Evolutionary conservation across 176 grass and related monocot genomes (phyloP).

Genomic region (Puccinellia tenuiflora): DNA sequence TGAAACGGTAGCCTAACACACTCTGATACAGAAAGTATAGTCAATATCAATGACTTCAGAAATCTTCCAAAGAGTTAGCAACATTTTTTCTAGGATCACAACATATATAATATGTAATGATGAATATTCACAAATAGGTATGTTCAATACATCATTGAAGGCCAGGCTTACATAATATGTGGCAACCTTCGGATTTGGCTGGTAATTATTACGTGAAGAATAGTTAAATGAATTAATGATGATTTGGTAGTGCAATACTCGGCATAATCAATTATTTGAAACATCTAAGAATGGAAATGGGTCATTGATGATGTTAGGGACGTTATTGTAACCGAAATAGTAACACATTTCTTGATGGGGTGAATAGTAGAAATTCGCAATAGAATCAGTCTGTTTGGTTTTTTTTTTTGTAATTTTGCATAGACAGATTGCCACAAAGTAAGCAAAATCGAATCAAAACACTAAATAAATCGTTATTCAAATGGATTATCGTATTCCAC

Average conservation of each 20-base stretch:
- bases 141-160: neutral
- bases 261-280: neutral
- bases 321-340: neutral
- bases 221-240: neutral
- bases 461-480: neutral
- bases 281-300: neutral
- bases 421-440: neutral
- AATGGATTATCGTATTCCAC: neutral
- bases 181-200: neutral
- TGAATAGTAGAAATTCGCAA: neutral
- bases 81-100: no score
- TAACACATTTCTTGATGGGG: neutral
- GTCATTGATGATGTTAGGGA: neutral
- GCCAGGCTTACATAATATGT: neutral
- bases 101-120: no score
- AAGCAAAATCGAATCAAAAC: neutral
- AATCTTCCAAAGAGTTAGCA: no score
- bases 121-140: no score
- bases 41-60: neutral
- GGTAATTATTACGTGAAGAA: no score
- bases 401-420: neutral
- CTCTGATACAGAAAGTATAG: no score
- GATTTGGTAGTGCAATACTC: neutral
- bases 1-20: neutral
- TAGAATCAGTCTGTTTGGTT: neutral